Base-by-base conservation (phyloP, 75 land plant species). In the Selaginella tamariscina region DNA sequence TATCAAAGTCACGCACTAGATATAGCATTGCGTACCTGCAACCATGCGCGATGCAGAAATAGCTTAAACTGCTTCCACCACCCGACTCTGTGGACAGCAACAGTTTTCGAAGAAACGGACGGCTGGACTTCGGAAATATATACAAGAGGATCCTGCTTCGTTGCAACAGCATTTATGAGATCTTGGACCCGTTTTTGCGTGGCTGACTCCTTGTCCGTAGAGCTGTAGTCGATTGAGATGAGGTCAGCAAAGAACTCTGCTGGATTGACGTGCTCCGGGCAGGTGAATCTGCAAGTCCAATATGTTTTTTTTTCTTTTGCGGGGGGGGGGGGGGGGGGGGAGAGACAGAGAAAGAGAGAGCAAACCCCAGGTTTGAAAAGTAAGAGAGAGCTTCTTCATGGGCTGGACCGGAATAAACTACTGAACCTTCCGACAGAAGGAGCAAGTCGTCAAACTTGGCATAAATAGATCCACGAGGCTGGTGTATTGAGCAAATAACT, bases 221-320 rank as follows among this genome's bases (percentile, higher is more conserved):
- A 91, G 71, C 78, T 82, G 76, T 95, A 91, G 73, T 95, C 99
- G 20, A 95, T 54, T 0, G 99, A 95, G 67, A 95, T 95, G 15
- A 95, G 81, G 78, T 95, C 99, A 55, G 99, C 99, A 77, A 95
- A 77, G 75, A 85, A 91, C 32, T 95, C 99, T 55, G 99, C 99
- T 32, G 99, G 97, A 73, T 95, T 95, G 24, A 80, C 85, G 71
- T 95, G 99, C 70, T 87, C 85, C 23, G 88, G 92, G 65, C 99
- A 95, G 23, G 13, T 0, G 56, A 85, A 82, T 87, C 97, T 92
- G 68, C 22, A 65, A 28, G n/a, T n/a, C n/a, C n/a, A n/a, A n/a
- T n/a, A n/a, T n/a, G n/a, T n/a, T n/a, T n/a, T n/a, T n/a, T n/a
- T n/a, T n/a, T n/a, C n/a, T n/a, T n/a, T n/a, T n/a, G 70, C 39